A percentile compares a stretch with the other conserved stretches of the same genome.
Evolutionary conservation across 192 early-diverging fungal genomes (phyloP).

Genomic region (Funneliformis mosseae): DNA sequence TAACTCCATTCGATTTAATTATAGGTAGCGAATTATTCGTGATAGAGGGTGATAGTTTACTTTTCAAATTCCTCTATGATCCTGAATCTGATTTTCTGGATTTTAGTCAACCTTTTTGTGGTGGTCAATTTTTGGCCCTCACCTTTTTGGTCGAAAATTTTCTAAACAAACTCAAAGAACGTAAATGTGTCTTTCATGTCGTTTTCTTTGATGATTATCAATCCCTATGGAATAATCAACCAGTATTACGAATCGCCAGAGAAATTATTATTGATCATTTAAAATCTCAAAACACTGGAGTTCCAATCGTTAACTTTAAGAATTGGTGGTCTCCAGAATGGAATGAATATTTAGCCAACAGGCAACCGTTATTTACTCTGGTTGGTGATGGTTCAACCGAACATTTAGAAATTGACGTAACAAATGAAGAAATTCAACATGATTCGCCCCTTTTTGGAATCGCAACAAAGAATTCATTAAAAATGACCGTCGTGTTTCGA

Average conservation of each 20-base stretch:
- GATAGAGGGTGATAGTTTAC: constrained; percentile 45
- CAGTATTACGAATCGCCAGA: constrained; percentile 21
- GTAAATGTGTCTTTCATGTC: constrained; percentile 40
- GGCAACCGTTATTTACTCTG: constrained; percentile 32
- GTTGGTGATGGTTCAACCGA: constrained; percentile 37
- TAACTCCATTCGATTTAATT: not conserved
- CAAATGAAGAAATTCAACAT: not conserved
- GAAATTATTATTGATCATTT: constrained; percentile 26
- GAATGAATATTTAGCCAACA: constrained; percentile 16
- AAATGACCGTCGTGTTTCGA: not conserved
- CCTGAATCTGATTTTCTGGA: constrained; percentile 22
- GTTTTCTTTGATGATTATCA: constrained; percentile 41
- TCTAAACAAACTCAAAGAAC: constrained; percentile 34
- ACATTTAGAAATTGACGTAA: constrained; percentile 5
- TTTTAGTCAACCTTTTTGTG: not conserved
- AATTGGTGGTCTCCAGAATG: constrained; percentile 33
- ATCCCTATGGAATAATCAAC: constrained; percentile 34
- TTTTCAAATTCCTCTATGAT: constrained; percentile 27
- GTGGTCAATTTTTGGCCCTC: constrained; percentile 36
- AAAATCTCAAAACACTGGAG: not conserved
- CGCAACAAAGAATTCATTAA: not conserved
- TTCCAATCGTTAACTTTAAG: constrained; percentile 26
- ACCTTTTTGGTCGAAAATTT: constrained; percentile 39
- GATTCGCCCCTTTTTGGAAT: not conserved
- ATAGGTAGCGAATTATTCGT: constrained; percentile 41